phyloP scores from a whole-genome alignment of 306 rosid genomes.

The Phaseolus lunatus region DNA sequence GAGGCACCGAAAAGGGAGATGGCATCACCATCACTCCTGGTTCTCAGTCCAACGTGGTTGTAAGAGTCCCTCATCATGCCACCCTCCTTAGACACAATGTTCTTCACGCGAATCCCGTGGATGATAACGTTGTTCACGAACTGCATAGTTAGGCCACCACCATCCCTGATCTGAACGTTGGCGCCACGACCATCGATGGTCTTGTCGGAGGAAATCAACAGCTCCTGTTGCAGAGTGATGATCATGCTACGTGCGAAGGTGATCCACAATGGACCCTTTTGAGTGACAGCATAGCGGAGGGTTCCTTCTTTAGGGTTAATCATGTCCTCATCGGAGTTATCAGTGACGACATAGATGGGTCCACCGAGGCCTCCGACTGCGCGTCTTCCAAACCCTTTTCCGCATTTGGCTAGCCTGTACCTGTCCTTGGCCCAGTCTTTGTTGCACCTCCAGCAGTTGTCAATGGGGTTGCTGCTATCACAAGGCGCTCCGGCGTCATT shows the following conservation, averaged over 20 bases:
- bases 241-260: conserved; percentile 14
- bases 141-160: conserved; percentile 42
- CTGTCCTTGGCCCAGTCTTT: conserved; percentile 17
- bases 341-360: conserved; percentile 37
- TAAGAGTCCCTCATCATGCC: conserved; percentile 26
- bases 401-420: background rate
- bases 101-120: conserved; percentile 29
- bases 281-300: background rate
- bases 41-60: conserved; percentile 9
- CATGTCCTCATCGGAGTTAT: conserved; percentile 14
- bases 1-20: conserved; percentile 36
- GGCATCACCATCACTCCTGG: conserved; percentile 50
- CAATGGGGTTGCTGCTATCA: conserved; percentile 38
- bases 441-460: conserved; percentile 40
- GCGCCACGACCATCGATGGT: conserved; percentile 45
- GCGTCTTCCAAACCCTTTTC: conserved; percentile 41
- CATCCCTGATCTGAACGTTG: conserved; percentile 13
- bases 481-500: background rate
- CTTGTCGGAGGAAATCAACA: conserved; percentile 37
- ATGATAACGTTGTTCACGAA: conserved; percentile 39
- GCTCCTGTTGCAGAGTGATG: conserved; percentile 22
- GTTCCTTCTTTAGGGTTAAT: conserved; percentile 25
- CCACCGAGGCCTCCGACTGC: conserved; percentile 42
- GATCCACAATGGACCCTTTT: conserved; percentile 40
- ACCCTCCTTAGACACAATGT: conserved; percentile 8